phyloP scores from a whole-genome alignment of 257 asterid genomes.

The Lithospermum erythrorhizon region DNA sequence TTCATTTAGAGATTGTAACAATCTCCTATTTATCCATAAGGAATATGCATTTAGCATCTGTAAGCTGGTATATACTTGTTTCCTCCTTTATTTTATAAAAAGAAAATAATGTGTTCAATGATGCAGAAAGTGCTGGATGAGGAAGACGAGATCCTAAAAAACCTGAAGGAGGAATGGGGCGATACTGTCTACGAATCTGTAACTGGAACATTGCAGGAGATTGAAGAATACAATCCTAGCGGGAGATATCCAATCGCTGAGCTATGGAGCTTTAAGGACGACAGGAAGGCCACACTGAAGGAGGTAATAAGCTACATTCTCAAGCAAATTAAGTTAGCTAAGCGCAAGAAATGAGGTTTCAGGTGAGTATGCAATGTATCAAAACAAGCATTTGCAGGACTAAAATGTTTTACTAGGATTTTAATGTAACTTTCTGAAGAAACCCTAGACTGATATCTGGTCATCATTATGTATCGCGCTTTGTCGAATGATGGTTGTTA shows the following conservation, averaged over 20 bases:
- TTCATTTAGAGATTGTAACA: not conserved
- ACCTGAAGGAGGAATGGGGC: conserved; percentile 6
- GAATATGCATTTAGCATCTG: too few relatives aligned
- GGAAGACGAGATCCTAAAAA: conserved; percentile 2
- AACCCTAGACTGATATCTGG: too few relatives aligned
- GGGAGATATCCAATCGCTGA: conserved; percentile 14
- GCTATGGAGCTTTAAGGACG: conserved; percentile 11
- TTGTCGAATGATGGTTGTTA: not conserved
- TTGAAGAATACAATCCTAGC: conserved; percentile 13
- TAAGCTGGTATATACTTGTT: too few relatives aligned
- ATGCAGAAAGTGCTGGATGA: conserved; percentile 18
- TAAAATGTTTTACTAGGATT: not conserved
- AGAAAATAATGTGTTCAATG: not conserved
- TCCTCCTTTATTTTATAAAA: too few relatives aligned
- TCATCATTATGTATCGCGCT: too few relatives aligned
- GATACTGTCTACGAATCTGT: conserved; percentile 3
- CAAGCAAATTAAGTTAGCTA: not conserved
- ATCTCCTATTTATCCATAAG: not conserved
- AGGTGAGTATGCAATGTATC: not conserved
- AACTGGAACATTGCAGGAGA: conserved; percentile 2
- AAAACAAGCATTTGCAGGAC: not conserved
- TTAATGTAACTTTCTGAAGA: too few relatives aligned
- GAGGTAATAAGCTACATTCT: not conserved
- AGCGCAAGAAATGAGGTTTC: conserved; percentile 4
- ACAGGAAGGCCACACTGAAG: conserved; percentile 9